phyloP scores from a whole-genome alignment of 2,329 filamentous ascomycete genomes.

The Byssoonygena ceratinophila region DNA sequence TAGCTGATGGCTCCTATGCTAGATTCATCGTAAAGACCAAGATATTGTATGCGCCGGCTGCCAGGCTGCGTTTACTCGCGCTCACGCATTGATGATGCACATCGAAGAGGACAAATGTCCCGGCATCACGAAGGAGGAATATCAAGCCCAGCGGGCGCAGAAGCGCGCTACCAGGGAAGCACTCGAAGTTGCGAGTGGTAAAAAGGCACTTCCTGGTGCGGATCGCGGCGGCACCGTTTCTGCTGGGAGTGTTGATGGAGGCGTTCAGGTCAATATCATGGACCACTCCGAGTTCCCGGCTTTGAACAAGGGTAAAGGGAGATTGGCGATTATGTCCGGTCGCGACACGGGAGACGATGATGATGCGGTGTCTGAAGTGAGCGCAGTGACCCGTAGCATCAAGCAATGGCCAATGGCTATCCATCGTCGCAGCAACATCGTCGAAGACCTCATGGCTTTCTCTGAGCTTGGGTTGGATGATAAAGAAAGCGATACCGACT shows the following conservation, averaged over 20 bases:
- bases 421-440: not conserved
- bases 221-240: conserved; percentile 3
- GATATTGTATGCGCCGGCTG: conserved; percentile 43
- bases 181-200: conserved; percentile 15
- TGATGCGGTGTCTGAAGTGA: not conserved
- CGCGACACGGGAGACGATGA: not conserved
- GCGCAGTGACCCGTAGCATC: conserved; percentile 2
- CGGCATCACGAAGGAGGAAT: conserved; percentile 34
- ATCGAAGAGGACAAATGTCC: conserved; percentile 45
- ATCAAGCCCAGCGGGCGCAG: conserved; percentile 42
- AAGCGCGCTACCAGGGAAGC: conserved; percentile 38
- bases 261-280: conserved; percentile 18
- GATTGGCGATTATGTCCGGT: not conserved
- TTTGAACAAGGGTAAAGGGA: not conserved
- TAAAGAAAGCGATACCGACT: not conserved
- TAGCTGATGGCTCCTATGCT: not conserved
- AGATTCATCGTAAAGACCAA: conserved; percentile 43
- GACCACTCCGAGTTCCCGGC: conserved; percentile 14
- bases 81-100: conserved; percentile 43
- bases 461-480: conserved; percentile 9
- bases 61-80: conserved; percentile 37
- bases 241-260: conserved; percentile 20
- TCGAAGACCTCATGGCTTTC: conserved; percentile 20
- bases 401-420: conserved; percentile 23
- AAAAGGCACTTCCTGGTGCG: not conserved